A percentile compares a stretch with the other conserved stretches of the same genome.
These are phyloP conservation scores for Telopea speciosissima DNA, from an alignment of 177 flowering plant species.

Conservation along the genomic window DNA sequence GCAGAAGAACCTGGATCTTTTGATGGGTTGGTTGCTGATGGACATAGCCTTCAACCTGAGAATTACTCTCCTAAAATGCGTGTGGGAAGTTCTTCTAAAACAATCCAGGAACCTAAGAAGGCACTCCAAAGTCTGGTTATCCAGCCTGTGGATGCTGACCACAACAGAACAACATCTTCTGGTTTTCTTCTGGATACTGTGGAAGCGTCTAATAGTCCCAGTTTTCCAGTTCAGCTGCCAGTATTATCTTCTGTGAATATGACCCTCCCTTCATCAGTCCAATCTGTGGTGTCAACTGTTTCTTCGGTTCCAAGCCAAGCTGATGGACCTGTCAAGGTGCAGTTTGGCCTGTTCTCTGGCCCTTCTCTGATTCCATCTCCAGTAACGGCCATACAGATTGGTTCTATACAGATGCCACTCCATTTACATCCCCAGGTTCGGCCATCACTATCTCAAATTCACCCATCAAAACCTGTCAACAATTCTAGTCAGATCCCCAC, in stretches of 20 bases:
- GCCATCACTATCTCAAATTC: conserved; percentile 59
- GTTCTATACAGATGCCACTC: conserved; percentile 98
- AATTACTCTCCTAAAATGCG: conserved; percentile 21
- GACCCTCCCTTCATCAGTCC: conserved; percentile 28
- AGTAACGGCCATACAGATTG: conserved; percentile 94
- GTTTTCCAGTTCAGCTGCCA: conserved; percentile 22
- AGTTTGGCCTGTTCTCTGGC: conserved; percentile 91
- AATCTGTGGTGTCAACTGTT: conserved; percentile 28
- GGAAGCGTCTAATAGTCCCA: conserved; percentile 29
- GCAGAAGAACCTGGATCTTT: conserved; percentile 27
- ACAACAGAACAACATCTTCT: conserved; percentile 19
- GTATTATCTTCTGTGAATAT: conserved; percentile 25
- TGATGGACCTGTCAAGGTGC: conserved; percentile 68
- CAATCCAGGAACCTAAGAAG: conserved; percentile 32
- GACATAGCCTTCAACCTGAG: conserved; percentile 19
- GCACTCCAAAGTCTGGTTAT: conserved; percentile 28
- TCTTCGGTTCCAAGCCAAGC: conserved; percentile 36
- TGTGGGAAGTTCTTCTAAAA: conserved; percentile 25
- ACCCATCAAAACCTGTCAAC: conserved; percentile 60
- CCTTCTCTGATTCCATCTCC: conserved; percentile 91
- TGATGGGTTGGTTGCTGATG: conserved; percentile 26
- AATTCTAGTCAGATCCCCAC: too few species aligned
- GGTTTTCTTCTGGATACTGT: conserved; percentile 16
- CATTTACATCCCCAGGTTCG: conserved; percentile 77
- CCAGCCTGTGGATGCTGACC: conserved; percentile 23